Base-by-base conservation (phyloP, 768 basidiomycete genomes). In the Lepiota subincarnata region DNA sequence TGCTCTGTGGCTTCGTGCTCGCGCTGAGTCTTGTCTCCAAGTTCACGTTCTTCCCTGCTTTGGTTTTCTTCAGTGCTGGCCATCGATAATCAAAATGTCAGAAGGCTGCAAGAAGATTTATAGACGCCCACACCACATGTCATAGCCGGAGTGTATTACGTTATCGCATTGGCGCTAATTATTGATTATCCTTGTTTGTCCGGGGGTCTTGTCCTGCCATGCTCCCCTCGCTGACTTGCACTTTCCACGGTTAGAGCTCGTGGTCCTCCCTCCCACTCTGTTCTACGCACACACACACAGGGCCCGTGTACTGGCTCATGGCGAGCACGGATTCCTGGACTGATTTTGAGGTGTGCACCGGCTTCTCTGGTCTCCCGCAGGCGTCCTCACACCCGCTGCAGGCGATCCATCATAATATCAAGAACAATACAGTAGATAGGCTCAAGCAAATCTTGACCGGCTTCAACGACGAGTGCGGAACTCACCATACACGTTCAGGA, bases 371-470 rank as follows among this genome's bases (percentile, higher is more conserved):
- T 49, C 31, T 55, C 56, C 63, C 59, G 55, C 49, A 59, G 45
- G 37, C 49, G 12, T 54, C 53, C 48, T 57, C 47, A 56, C 42
- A 39, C 59, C 34, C 37, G n/a, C 55, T 57, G 47, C 68, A 91
- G 89, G 74, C 75, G 64, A 71, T 89, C 62, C 83, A 86, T 62
- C 82, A 86, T 71, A 78, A 70, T 56, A 75, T 93, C 65, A 82
- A 80, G 70, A 76, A 75, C 66, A 87, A 92, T 70, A 93, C 89
- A 6, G 92, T 93, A 58, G 90, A 92, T 68, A 83, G 76, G 69
- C 81, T 93, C 58, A 92, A 93, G 68, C 85, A 87, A 64, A 89
- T 93, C 60, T 74, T 93, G 53, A 68, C 74, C 36, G 86, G 85
- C 20, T 75, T 92, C 60, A 91, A 90, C 71, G 87, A 89, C 35